Evolutionary conservation across 2,329 filamentous ascomycete genomes (phyloP).

Genomic region (Metarhizium rileyi): DNA sequence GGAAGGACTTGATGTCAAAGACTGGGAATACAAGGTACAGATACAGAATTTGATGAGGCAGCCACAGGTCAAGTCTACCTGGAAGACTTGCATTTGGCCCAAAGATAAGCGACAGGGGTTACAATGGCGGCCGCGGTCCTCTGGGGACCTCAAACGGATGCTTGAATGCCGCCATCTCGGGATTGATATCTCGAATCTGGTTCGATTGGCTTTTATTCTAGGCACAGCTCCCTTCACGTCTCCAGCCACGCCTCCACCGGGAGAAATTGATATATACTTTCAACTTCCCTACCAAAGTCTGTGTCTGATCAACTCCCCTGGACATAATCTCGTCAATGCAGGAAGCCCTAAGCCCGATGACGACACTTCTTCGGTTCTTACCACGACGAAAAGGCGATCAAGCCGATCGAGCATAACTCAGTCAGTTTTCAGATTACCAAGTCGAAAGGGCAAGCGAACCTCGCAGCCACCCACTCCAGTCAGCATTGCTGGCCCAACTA

Average conservation of each 20-base stretch:
- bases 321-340: constrained; percentile 14
- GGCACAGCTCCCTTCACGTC: constrained; percentile 30
- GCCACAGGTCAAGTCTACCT: constrained; percentile 31
- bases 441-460: constrained; percentile 25
- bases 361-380: constrained; percentile 17
- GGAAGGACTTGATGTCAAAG: constrained; percentile 29
- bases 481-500: constrained; percentile 11
- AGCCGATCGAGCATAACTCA: constrained; percentile 20
- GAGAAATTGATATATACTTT: constrained; percentile 30
- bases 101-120: constrained; percentile 32
- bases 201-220: constrained; percentile 33
- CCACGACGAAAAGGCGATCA: constrained; percentile 17
- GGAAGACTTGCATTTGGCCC: constrained; percentile 36
- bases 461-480: constrained; percentile 26
- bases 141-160: constrained; percentile 33
- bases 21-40: constrained; percentile 34
- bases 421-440: constrained; percentile 21
- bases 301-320: constrained; percentile 25
- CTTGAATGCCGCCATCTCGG: constrained; percentile 34
- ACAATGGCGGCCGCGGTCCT: constrained; percentile 31
- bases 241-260: constrained; percentile 25
- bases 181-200: constrained; percentile 29
- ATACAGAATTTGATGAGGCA: constrained; percentile 36
- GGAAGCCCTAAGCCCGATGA: constrained; percentile 19
- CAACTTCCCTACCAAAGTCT: constrained; percentile 26